Conservation (phyloP, 139 green algal genomes). For the Eudorina sp. region DNA sequence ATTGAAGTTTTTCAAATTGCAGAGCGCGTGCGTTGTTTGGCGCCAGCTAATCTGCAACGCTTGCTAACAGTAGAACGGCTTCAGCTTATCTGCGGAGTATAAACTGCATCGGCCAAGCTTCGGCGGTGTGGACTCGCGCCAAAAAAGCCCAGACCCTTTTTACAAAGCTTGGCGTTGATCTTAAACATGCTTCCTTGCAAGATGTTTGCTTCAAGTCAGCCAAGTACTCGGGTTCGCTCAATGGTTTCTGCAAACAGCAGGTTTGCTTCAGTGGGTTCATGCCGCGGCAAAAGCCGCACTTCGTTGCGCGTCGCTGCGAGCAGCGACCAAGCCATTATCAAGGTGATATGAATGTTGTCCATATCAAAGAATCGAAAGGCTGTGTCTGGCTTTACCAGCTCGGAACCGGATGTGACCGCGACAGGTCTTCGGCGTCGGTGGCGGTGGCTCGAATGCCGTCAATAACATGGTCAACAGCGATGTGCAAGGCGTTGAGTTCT, state of each 20-base stretch:
- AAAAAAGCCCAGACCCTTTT: background rate
- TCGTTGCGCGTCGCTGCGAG: background rate
- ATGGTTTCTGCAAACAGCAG: background rate
- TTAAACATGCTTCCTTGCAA: background rate
- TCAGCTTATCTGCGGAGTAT: background rate
- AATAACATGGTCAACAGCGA: conserved; percentile 93
- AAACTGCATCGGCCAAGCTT: background rate
- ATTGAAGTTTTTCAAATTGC: background rate
- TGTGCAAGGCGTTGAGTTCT: conserved; percentile 90
- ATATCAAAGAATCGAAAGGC: background rate
- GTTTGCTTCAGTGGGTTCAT: background rate
- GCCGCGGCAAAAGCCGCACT: conserved; percentile 13
- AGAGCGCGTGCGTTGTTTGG: too few species aligned
- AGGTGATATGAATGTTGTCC: background rate
- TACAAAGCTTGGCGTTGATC: background rate
- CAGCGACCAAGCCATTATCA: conserved; percentile 35
- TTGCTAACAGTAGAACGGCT: background rate
- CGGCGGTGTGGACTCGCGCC: background rate
- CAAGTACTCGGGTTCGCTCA: background rate
- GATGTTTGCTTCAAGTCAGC: background rate
- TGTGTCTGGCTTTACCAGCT: background rate
- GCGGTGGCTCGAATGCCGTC: conserved; percentile 94
- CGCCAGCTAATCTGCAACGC: background rate
- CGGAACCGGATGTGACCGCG: too few species aligned
- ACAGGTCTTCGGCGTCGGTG: conserved; percentile 95